These are phyloP conservation scores for Septoria linicola DNA, from an alignment of 2,329 filamentous ascomycete genomes.

Conservation along the genomic window DNA sequence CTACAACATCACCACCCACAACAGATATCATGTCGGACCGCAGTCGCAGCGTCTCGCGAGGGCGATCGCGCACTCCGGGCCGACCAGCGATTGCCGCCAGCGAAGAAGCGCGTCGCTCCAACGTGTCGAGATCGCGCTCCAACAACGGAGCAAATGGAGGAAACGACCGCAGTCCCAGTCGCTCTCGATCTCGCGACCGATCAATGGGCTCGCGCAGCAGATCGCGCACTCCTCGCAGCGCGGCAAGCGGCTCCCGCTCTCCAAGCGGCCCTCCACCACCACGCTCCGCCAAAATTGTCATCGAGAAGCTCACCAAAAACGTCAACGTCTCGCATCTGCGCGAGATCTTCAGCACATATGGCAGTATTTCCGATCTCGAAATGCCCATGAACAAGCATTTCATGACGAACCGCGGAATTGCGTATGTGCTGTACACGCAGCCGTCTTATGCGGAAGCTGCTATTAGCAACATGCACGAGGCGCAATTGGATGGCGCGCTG, in stretches of 20 bases:
- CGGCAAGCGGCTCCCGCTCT: slow-evolving; percentile 19
- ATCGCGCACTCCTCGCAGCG: slow-evolving; percentile 17
- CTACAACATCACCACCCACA: neutral
- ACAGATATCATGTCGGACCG: slow-evolving; percentile 19
- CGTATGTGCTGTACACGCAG: slow-evolving; percentile 81
- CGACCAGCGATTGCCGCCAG: slow-evolving; percentile 18
- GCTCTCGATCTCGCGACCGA: slow-evolving; percentile 35
- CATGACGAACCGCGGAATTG: slow-evolving; percentile 86
- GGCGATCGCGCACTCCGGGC: slow-evolving; percentile 39
- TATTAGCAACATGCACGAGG: slow-evolving; percentile 91
- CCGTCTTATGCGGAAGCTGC: slow-evolving; percentile 80
- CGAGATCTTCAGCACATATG: slow-evolving; percentile 90
- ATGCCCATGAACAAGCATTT: slow-evolving; percentile 85
- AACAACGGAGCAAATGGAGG: slow-evolving; percentile 37
- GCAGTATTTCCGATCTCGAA: slow-evolving; percentile 80
- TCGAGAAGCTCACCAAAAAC: slow-evolving; percentile 94
- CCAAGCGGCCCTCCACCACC: slow-evolving; percentile 25
- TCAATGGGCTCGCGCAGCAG: slow-evolving; percentile 32
- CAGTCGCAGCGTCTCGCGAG: slow-evolving; percentile 43
- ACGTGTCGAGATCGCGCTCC: slow-evolving; percentile 28
- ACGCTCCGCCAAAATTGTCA: slow-evolving; percentile 68
- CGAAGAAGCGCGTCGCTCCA: slow-evolving; percentile 27
- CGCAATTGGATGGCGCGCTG: slow-evolving; percentile 74
- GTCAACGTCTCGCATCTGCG: slow-evolving; percentile 82
- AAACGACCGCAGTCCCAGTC: slow-evolving; percentile 29